Conservation (phyloP, 305 asterid species). For the Fraxinus platypoda region DNA sequence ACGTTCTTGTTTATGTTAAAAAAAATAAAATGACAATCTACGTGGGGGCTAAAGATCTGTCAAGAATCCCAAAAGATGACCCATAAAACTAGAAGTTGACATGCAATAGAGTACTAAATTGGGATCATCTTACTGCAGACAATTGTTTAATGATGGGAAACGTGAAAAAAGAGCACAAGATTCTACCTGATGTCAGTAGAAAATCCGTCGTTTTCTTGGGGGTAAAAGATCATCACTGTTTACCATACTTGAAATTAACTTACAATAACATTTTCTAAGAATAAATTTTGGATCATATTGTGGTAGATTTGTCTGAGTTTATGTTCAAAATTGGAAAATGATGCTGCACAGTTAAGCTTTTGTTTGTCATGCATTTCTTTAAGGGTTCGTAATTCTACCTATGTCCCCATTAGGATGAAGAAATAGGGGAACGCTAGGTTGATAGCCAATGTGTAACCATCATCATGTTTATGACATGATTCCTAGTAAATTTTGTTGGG, state of each 20-base stretch:
- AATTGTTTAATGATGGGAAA: neutral
- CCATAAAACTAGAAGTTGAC: neutral
- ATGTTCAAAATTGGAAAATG: neutral
- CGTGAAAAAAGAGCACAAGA: neutral
- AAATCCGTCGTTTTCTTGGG: neutral
- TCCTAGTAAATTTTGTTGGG: neutral
- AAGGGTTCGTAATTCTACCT: neutral
- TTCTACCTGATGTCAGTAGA: neutral
- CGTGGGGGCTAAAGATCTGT: conserved; percentile 6
- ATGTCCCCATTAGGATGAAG: neutral
- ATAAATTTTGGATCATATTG: neutral
- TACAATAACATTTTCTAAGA: neutral
- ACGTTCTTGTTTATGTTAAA: neutral
- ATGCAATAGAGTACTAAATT: neutral
- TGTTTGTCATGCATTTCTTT: neutral
- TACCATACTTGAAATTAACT: neutral
- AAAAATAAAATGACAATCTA: neutral
- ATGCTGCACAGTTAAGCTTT: neutral
- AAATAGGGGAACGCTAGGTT: neutral
- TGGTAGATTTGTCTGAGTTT: neutral
- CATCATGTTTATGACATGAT: neutral
- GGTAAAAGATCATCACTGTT: neutral
- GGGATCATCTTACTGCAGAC: neutral
- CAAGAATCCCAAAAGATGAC: conserved; percentile 4
- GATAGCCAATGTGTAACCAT: neutral